Conservation (phyloP, 2,329 filamentous ascomycete species). For the Diaporthe humulicola region DNA sequence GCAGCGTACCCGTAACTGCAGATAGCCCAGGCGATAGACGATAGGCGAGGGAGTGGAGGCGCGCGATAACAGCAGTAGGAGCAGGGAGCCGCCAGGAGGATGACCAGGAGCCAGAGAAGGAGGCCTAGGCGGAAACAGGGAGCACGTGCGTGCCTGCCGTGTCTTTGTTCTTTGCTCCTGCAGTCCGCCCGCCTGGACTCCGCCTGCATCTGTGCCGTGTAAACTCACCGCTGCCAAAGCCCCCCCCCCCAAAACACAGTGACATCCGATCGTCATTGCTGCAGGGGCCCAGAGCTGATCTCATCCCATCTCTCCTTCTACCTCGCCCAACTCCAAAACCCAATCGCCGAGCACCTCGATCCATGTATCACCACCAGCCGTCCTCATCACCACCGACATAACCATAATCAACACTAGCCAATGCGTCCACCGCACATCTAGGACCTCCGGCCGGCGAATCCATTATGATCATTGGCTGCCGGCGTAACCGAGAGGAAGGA, state of each 20-base stretch:
- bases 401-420: background rate
- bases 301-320: background rate
- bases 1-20: conserved; percentile 5
- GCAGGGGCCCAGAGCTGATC: conserved; percentile 25
- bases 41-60: conserved; percentile 18
- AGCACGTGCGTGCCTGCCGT: conserved; percentile 26
- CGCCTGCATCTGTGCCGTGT: background rate
- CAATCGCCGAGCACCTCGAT: background rate
- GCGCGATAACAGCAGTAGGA: background rate
- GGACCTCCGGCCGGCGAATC: conserved; percentile 1
- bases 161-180: background rate
- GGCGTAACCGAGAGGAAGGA: conserved; percentile 24
- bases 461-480: conserved; percentile 27
- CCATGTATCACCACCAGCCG: conserved; percentile 8
- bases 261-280: conserved; percentile 27
- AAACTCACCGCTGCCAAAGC: background rate
- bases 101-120: background rate
- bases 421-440: background rate
- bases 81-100: background rate
- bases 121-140: background rate
- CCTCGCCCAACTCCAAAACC: background rate
- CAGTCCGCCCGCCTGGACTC: too few relatives aligned
- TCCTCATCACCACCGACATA: background rate
- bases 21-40: conserved; percentile 1
- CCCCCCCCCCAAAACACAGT: background rate